Base-by-base conservation (phyloP, 2,329 filamentous ascomycete genomes). In the Pseudocercospora eumusae region DNA sequence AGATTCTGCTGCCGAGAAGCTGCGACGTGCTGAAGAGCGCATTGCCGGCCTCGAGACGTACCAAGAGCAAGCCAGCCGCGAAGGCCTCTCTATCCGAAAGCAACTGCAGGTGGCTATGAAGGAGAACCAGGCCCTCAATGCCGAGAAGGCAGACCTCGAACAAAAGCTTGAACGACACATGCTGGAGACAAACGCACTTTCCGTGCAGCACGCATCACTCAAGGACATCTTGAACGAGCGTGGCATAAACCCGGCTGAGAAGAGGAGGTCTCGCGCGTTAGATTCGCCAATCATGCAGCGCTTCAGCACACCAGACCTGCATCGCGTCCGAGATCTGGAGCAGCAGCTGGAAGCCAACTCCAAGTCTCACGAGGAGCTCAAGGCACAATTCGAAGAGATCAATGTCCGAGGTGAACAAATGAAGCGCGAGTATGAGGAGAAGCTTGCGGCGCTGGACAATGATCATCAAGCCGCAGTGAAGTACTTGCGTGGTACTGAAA, bases 401-500 rank as follows among this genome's bases (percentile, higher is more conserved):
- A 90, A 92, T 62, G 81, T 84, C 42, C 90, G 93, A 59, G 88
- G 91, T 63, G 89, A 95, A 69, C 91, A 96, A 72, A 89, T 92
- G n/a, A 93, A 96, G 74, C 84, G 87, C 59, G 86, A 90, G 52
- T 98, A 96, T 79, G 90, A 93, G 65, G 93, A 97, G 75, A 97
- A 97, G 76, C 83, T 99, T 57, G 86, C 91, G 62, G 93, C 96
- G 74, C 86, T 99, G 31, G 93, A 98, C 78, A 96, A 93, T 74
- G 95, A 99, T 75, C 97, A 99, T 75, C 92, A 97, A 76, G 96
- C 95, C 45, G 93, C 95, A 15, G 93, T 98, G 55, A 95, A 97
- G 77, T 99, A 99, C 73, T 91, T 99, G 69, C 96, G 96, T 77
- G 95, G 95, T 62, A 98, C 95, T 1, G 95, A 99, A 78, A 98